A percentile compares a stretch with the other conserved stretches of the same genome.
phyloP scores from a whole-genome alignment of 371 early-diverging fungal species.

The Catenaria anguillulae region DNA sequence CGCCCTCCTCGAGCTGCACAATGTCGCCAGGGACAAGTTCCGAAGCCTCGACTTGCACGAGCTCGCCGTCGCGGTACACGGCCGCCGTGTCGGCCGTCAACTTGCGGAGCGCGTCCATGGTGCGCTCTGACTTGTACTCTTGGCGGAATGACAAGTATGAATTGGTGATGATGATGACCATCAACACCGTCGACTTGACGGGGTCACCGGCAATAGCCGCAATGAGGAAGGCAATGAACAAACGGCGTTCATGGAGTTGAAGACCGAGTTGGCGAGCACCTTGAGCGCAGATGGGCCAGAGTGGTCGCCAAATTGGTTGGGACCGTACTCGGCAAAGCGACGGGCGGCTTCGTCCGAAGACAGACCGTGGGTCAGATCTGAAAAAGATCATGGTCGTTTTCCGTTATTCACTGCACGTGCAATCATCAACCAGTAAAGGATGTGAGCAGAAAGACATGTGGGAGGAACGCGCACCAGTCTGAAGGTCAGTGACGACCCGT shows the following conservation, averaged over 20 bases:
- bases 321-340: constrained; percentile 47
- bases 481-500: too few species aligned
- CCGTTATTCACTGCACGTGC: too few species aligned
- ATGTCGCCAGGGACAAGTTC: constrained; percentile 79
- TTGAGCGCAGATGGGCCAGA: constrained; percentile 42
- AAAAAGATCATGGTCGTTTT: too few species aligned
- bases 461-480: too few species aligned
- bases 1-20: constrained; percentile 58
- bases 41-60: constrained; percentile 43
- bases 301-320: constrained; percentile 53
- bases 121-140: constrained; percentile 46
- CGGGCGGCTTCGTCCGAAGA: constrained; percentile 29
- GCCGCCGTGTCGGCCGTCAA: constrained; percentile 44
- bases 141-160: constrained; percentile 48
- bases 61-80: constrained; percentile 52
- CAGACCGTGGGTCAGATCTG: constrained; percentile 44
- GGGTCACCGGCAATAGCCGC: constrained; percentile 41
- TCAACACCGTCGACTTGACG: constrained; percentile 51
- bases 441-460: too few species aligned
- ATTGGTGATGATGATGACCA: constrained; percentile 55
- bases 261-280: constrained; percentile 62
- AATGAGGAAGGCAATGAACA: constrained; percentile 37
- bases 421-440: too few species aligned
- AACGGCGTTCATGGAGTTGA: constrained; percentile 74
- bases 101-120: constrained; percentile 40